These are phyloP conservation scores for Populus nigra DNA, from an alignment of 345 rosid genomes.

Conservation along the genomic window DNA sequence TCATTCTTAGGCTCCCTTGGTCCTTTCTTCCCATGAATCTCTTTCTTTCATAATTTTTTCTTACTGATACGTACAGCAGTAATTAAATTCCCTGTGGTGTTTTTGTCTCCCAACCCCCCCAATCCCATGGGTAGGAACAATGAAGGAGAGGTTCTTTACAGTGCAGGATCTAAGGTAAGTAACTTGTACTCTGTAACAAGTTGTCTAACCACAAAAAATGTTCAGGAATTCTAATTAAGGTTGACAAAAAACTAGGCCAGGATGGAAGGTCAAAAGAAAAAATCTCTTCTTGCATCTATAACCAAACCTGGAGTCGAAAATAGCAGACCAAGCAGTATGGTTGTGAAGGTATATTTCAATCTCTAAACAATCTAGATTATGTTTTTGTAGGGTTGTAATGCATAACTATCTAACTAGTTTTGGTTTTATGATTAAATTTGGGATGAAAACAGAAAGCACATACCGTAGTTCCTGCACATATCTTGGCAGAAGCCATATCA, in stretches of 20 bases:
- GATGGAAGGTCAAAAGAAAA: constrained; percentile 41
- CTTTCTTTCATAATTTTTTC: background rate
- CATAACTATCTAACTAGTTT: background rate
- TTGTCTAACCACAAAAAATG: background rate
- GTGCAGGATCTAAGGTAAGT: constrained; percentile 40
- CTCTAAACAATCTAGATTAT: background rate
- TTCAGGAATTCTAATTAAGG: constrained; percentile 4
- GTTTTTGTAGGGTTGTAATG: background rate
- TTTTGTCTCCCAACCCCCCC: background rate
- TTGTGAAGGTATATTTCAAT: constrained; percentile 47
- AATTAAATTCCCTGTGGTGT: background rate
- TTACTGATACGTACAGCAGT: background rate
- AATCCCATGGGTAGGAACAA: constrained; percentile 32
- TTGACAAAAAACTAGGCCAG: constrained; percentile 26
- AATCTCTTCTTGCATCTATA: constrained; percentile 38
- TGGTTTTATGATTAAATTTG: too few relatives aligned
- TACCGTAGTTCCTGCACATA: constrained; percentile 60
- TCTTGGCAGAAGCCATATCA: constrained; percentile 72
- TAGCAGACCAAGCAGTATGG: constrained; percentile 64
- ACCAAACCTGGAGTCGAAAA: constrained; percentile 41
- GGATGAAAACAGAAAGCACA: constrained; percentile 72
- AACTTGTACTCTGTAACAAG: background rate
- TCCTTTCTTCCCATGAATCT: background rate
- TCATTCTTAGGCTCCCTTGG: background rate
- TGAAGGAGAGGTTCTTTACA: constrained; percentile 26